Percentiles rank a stretch among this genome's conserved stretches.
These are phyloP conservation scores for Diversispora epigaea DNA, from an alignment of 192 early-diverging fungal genomes.

Conservation along the genomic window DNA sequence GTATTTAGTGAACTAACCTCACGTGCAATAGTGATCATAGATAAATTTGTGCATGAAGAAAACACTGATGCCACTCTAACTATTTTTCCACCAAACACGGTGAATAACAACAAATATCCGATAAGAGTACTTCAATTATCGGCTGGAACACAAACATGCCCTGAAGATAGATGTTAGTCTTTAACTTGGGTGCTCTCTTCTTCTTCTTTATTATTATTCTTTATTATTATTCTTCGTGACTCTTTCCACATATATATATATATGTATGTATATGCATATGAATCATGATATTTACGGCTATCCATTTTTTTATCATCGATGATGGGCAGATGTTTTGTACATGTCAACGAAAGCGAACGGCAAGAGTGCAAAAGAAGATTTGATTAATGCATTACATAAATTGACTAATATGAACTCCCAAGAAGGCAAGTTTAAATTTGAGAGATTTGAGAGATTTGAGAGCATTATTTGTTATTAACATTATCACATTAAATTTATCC, in stretches of 20 bases:
- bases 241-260: background rate
- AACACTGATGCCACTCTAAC: slow-evolving; percentile 40
- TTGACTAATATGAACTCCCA: slow-evolving; percentile 18
- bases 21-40: slow-evolving; percentile 50
- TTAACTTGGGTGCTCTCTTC: background rate
- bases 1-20: slow-evolving; percentile 42
- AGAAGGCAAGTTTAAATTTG: background rate
- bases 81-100: slow-evolving; percentile 33
- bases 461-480: too few relatives aligned
- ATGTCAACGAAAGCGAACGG: slow-evolving; percentile 24
- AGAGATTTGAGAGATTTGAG: too few relatives aligned
- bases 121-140: slow-evolving; percentile 45
- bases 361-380: slow-evolving; percentile 23
- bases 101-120: slow-evolving; percentile 39
- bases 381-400: slow-evolving; percentile 15
- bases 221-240: too few relatives aligned
- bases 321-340: slow-evolving; percentile 38
- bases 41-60: slow-evolving; percentile 42
- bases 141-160: slow-evolving; percentile 44
- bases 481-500: too few relatives aligned
- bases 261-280: background rate
- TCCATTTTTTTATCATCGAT: background rate
- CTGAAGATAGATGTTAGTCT: slow-evolving; percentile 44
- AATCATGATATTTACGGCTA: background rate
- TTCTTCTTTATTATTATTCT: too few relatives aligned